phyloP scores from a whole-genome alignment of 345 rosid genomes.

The Gossypium turneri region DNA sequence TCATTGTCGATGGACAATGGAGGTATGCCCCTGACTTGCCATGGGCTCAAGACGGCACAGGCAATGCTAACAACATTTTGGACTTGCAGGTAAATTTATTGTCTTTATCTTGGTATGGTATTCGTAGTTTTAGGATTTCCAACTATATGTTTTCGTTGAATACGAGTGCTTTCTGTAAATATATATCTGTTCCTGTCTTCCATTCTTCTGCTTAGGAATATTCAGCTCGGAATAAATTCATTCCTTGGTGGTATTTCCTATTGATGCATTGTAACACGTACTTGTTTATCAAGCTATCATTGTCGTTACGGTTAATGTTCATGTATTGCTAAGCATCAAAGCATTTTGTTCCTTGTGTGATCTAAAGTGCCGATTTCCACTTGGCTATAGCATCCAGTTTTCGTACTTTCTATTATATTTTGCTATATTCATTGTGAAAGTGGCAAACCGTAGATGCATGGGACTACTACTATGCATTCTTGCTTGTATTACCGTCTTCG shows the following conservation, averaged over 20 bases:
- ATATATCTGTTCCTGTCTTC: slow-evolving; percentile 13
- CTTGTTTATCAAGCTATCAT: background rate
- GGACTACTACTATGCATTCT: background rate
- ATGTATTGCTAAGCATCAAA: background rate
- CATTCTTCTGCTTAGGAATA: background rate
- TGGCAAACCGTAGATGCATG: background rate
- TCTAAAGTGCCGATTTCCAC: background rate
- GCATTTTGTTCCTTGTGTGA: background rate
- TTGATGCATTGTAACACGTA: background rate
- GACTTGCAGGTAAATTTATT: slow-evolving; percentile 70
- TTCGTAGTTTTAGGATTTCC: background rate
- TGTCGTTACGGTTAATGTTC: background rate
- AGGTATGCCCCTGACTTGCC: slow-evolving; percentile 83
- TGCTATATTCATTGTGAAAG: background rate
- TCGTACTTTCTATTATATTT: background rate
- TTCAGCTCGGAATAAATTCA: background rate
- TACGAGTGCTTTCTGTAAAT: background rate
- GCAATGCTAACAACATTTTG: slow-evolving; percentile 76
- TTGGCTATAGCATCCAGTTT: background rate
- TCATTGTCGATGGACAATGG: slow-evolving; percentile 91
- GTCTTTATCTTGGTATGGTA: background rate
- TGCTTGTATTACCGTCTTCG: background rate
- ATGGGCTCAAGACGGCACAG: slow-evolving; percentile 68
- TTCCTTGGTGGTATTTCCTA: background rate
- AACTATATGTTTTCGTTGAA: background rate